These are phyloP conservation scores for Pichia nanzhaoensis DNA, from an alignment of 805 yeast species.

Conservation along the genomic window DNA sequence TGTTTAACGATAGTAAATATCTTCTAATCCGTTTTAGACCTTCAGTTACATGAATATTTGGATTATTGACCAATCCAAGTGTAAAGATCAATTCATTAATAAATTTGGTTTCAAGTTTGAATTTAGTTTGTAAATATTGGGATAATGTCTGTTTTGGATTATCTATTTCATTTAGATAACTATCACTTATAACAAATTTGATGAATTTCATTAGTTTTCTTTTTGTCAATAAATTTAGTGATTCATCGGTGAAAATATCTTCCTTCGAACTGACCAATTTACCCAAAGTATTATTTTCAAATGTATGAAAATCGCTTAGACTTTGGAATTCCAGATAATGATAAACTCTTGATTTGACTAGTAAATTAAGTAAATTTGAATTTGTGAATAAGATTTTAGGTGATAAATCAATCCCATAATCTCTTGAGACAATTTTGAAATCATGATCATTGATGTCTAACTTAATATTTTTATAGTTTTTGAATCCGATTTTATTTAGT, in stretches of 20 bases:
- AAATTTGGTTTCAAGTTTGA: slow-evolving; percentile 67
- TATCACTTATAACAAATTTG: slow-evolving; percentile 76
- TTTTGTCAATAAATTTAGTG: slow-evolving; percentile 66
- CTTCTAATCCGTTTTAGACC: slow-evolving; percentile 80
- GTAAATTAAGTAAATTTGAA: slow-evolving; percentile 74
- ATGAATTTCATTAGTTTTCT: slow-evolving; percentile 85
- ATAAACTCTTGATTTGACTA: slow-evolving; percentile 80
- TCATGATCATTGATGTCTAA: slow-evolving; percentile 67
- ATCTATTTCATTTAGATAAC: slow-evolving; percentile 30
- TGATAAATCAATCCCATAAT: slow-evolving; percentile 80
- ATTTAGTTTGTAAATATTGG: slow-evolving; percentile 55
- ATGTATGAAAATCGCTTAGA: slow-evolving; percentile 84
- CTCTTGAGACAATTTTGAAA: slow-evolving; percentile 48
- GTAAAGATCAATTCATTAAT: slow-evolving; percentile 79
- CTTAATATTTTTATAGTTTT: slow-evolving; percentile 51
- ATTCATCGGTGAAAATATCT: slow-evolving; percentile 87
- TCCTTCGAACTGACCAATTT: slow-evolving; percentile 82
- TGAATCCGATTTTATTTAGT: slow-evolving; percentile 29
- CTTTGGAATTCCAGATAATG: slow-evolving; percentile 91
- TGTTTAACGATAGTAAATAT: slow-evolving; percentile 77
- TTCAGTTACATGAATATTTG: slow-evolving; percentile 56
- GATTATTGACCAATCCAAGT: slow-evolving; percentile 67
- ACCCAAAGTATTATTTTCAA: slow-evolving; percentile 84
- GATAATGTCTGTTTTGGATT: slow-evolving; percentile 50
- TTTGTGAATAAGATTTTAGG: slow-evolving; percentile 87